Base-by-base conservation (phyloP, 2,329 filamentous ascomycete genomes). In the Plectosphaerella plurivora region DNA sequence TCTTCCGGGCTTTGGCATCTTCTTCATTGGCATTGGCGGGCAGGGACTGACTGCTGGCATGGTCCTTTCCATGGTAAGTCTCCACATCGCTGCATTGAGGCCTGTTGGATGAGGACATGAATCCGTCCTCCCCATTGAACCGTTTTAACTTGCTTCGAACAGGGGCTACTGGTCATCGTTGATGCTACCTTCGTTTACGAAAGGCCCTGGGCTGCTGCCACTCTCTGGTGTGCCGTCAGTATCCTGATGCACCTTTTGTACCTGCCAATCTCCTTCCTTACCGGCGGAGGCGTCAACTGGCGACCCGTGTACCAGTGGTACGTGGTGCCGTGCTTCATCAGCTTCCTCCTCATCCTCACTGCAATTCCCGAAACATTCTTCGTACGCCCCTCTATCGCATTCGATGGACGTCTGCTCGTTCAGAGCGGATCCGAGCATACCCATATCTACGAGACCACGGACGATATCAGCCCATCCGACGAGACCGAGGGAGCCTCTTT, bases 341-440 rank as follows among this genome's bases (percentile, higher is more conserved):
- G 66, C 0, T 56, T 69, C 20, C 3, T 68, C 2, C 50, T 67
- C 2, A 59, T 61, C 1, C 62, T 68, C 28, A 54, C 68, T 18
- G 61, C 65, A 11, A 65, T 61, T 16, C 68, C 68, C 1, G 71
- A 73, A 45, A 73, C 68, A 1, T 73, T 68, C 55, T 74, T 72
- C 59, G 62, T 69, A 47, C 65, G 71, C 2, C 71, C 71, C 0
- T 65, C 66, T 0, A 63, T 74, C 10, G 70, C 71, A 5, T 72
- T 71, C 39, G 65, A 73, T 53, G 71, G 71, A 2, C 66, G 67
- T 20, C 68, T 73, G 5, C 52, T 73, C 4, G 49, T 69, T 1
- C 70, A 73, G 53, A 65, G 60, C 14, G 65, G 63, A 3, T 67
- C 67, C 1, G 71, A 72, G 54, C 28, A 33, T 12, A 72, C 68